A percentile compares a stretch with the other conserved stretches of the same genome.
Evolutionary conservation across 2,329 filamentous ascomycete genomes (phyloP).

Genomic region (Diplodia seriata): DNA sequence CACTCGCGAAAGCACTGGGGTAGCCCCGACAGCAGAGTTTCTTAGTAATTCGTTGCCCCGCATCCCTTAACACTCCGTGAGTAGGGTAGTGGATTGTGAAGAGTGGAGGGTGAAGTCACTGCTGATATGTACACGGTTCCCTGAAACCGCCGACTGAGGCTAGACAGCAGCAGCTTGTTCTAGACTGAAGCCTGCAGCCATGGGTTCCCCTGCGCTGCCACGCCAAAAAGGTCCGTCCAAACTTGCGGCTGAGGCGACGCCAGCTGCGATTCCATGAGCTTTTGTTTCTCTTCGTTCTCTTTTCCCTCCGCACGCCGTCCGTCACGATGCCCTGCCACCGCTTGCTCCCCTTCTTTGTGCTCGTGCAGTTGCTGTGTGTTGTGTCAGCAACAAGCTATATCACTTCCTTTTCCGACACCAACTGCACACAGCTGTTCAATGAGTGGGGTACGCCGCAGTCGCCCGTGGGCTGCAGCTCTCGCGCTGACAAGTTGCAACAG

Average conservation of each 20-base stretch:
- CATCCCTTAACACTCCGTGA: too few species aligned
- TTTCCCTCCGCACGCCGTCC: not conserved
- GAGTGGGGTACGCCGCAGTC: slow-evolving; percentile 13
- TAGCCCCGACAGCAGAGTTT: too few species aligned
- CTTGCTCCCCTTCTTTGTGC: not conserved
- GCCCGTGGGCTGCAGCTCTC: not conserved
- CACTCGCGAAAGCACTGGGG: too few species aligned
- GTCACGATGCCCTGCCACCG: too few species aligned
- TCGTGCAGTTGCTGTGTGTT: not conserved
- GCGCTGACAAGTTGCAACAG: not conserved
- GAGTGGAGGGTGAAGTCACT: too few species aligned
- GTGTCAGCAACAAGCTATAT: slow-evolving; percentile 12
- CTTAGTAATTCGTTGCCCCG: too few species aligned
- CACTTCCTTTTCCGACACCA: slow-evolving; percentile 6
- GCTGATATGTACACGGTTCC: not conserved
- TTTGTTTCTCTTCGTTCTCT: slow-evolving; percentile 2
- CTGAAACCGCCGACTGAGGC: not conserved
- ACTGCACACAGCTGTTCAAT: slow-evolving; percentile 9
- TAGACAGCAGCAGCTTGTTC: not conserved
- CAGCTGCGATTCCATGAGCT: not conserved
- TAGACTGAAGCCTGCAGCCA: slow-evolving; percentile 3
- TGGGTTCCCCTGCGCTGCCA: not conserved
- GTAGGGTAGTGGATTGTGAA: too few species aligned
- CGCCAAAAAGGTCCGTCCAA: not conserved
- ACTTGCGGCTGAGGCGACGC: slow-evolving; percentile 9